phyloP scores from a whole-genome alignment of 1,284 basidiomycete species.

The Ceratobasidium sp. region DNA sequence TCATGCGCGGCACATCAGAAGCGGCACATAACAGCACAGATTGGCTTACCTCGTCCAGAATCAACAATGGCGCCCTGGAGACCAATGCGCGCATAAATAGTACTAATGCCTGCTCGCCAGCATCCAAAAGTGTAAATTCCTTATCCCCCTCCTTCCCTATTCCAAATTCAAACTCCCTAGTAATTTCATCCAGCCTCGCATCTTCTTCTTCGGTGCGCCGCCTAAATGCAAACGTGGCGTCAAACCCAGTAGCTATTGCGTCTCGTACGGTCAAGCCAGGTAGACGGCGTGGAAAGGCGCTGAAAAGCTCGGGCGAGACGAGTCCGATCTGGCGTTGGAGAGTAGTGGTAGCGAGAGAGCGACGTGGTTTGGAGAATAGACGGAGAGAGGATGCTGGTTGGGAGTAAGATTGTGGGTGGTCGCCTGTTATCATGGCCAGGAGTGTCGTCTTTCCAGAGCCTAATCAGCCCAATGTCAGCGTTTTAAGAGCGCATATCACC shows the following conservation, averaged over 20 bases:
- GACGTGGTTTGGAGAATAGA: slow-evolving; percentile 78
- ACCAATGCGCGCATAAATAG: slow-evolving; percentile 88
- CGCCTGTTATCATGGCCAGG: slow-evolving; percentile 90
- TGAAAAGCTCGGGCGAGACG: slow-evolving; percentile 89
- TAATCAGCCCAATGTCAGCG: slow-evolving; percentile 53
- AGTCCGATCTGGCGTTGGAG: slow-evolving; percentile 76
- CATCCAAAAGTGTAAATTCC: slow-evolving; percentile 69
- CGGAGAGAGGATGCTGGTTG: slow-evolving; percentile 66
- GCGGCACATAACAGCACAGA: too few relatives aligned
- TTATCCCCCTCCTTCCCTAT: slow-evolving; percentile 54
- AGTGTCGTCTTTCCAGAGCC: slow-evolving; percentile 96
- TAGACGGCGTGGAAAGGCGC: slow-evolving; percentile 85
- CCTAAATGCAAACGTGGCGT: slow-evolving; percentile 76
- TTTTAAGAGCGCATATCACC: not conserved
- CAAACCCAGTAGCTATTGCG: slow-evolving; percentile 85
- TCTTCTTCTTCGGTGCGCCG: slow-evolving; percentile 59
- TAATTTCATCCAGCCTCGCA: slow-evolving; percentile 60
- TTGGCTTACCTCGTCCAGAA: slow-evolving; percentile 80
- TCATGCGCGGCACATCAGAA: not conserved
- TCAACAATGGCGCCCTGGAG: slow-evolving; percentile 69
- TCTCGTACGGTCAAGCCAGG: slow-evolving; percentile 74
- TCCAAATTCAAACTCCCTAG: slow-evolving; percentile 65
- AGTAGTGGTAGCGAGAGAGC: slow-evolving; percentile 65
- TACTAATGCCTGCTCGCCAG: slow-evolving; percentile 80
- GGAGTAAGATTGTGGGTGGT: slow-evolving; percentile 93